Conservation (phyloP, 306 rosid species). For the Canavalia ensiformis region DNA sequence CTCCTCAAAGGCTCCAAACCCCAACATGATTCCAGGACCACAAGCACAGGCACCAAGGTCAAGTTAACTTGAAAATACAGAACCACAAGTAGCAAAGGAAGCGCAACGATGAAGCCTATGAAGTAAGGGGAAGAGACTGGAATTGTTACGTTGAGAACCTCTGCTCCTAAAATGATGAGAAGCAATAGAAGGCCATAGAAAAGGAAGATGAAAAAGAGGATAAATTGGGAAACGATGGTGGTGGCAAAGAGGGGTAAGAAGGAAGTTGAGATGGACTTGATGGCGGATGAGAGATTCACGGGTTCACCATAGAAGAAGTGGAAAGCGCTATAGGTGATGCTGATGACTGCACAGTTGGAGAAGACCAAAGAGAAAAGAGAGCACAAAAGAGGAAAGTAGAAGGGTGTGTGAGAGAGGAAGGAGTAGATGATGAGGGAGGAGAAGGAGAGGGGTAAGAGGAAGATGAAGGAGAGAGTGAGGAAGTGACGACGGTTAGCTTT, state of each 20-base stretch:
- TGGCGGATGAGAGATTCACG: slow-evolving; percentile 57
- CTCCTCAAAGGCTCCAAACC: neutral
- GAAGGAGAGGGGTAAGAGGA: slow-evolving; percentile 72
- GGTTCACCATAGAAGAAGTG: slow-evolving; percentile 64
- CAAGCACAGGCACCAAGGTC: neutral
- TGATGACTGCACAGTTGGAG: slow-evolving; percentile 55
- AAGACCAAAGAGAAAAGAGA: slow-evolving; percentile 43
- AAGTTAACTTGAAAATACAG: neutral
- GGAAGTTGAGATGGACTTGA: slow-evolving; percentile 53
- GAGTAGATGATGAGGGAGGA: slow-evolving; percentile 35
- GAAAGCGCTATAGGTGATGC: slow-evolving; percentile 66
- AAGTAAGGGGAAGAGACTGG: neutral
- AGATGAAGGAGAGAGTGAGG: slow-evolving; percentile 63
- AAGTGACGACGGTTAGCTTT: slow-evolving; percentile 67
- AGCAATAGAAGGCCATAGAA: slow-evolving; percentile 18
- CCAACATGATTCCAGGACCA: slow-evolving; percentile 16
- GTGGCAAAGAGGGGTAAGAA: slow-evolving; percentile 63
- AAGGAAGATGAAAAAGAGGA: neutral
- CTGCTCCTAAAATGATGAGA: neutral
- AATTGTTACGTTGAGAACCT: neutral
- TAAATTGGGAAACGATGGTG: slow-evolving; percentile 13
- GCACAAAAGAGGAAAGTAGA: slow-evolving; percentile 32
- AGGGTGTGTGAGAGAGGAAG: no score
- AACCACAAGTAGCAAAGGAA: neutral
- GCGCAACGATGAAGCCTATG: neutral